Evolutionary conservation across 306 rosid genomes (phyloP), one percentile per base, ranked within the genome.

Genomic region (Fagus crenata): DNA sequence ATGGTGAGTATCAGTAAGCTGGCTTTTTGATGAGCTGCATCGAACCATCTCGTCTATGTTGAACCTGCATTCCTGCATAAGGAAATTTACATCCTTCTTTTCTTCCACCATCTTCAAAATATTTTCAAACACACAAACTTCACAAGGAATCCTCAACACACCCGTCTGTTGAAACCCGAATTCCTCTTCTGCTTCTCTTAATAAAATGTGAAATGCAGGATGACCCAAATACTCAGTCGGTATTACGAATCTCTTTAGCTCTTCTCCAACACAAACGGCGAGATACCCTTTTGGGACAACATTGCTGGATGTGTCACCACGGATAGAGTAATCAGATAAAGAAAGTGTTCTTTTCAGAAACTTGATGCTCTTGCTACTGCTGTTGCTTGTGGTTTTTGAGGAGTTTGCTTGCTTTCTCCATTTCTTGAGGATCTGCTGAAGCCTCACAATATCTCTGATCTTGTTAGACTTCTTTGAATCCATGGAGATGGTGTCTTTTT

Each of bases 131-230:
- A 85, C 84, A 17, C 81, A 55, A 0, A 95, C 97, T 56, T 90
- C 96, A 67, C 98, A 90, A 15, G 96, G 98, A 71, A 95, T 84
- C 82, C 92, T 88, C 76, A 95, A 85, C 55, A 95, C 91, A 28
- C 98, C 98, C 0, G 87, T 80, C 83, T 92, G 97, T 22, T 90
- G 87, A 71, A 95, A 95, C 75, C 98, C 97, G 2, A 95, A 95
- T 76, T 95, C 98, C 76, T 95, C 98, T 76, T 92, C 98, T 14
- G 98, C 96, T 75, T 95, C 93, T 78, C 96, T 82, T 36, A 95
- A 85, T 69, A 95, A 61, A 41, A 87, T 69, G 67, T 82, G 93
- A 58, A 95, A 90, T 17, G 96, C 95, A 11, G 81, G 86, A 36
- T 90, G 95, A 68, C 87, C 85, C 74, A 95, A 70, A 71, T 89